Percentiles rank a stretch among this genome's conserved stretches.
Evolutionary conservation across 495 filamentous ascomycete genomes (phyloP).

Genomic region (Apiosordaria backusii): DNA sequence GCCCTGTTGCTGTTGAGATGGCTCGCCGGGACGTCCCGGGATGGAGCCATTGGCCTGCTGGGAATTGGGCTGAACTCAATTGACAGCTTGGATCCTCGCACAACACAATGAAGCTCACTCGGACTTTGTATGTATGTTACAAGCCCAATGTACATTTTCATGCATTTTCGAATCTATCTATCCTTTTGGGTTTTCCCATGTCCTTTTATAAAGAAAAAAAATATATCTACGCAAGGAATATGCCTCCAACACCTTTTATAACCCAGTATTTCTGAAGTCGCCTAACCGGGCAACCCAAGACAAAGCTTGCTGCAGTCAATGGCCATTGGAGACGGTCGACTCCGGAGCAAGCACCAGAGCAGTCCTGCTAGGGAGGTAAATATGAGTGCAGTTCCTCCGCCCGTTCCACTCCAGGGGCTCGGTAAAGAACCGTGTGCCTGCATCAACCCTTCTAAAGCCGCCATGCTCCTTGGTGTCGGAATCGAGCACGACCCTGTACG

Average conservation of each 20-base stretch:
- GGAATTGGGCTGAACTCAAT: conserved; percentile 1
- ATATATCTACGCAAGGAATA: background rate
- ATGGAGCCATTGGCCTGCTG: conserved; percentile 9
- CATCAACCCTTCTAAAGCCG: conserved; percentile 72
- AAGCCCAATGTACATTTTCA: background rate
- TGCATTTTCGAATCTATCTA: background rate
- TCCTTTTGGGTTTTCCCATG: background rate
- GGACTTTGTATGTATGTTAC: background rate
- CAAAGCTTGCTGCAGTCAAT: background rate
- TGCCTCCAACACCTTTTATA: background rate
- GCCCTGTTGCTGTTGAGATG: conserved; percentile 16
- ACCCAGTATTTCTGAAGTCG: background rate
- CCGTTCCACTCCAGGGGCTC: conserved; percentile 86
- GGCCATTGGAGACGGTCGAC: conserved; percentile 21
- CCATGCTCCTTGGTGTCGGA: conserved; percentile 75
- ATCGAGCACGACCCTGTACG: conserved; percentile 84
- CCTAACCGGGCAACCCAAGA: conserved; percentile 1
- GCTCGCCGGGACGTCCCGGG: conserved; percentile 20
- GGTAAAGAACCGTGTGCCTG: conserved; percentile 82
- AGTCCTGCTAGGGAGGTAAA: conserved; percentile 83
- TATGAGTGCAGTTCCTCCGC: conserved; percentile 81
- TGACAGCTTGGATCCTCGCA: conserved; percentile 11
- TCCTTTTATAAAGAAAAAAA: conserved; percentile 4
- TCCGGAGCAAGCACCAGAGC: conserved; percentile 58
- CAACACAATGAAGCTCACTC: background rate